These are phyloP conservation scores for Austroboletus eburneus DNA, from an alignment of 768 basidiomycete genomes.

Conservation along the genomic window DNA sequence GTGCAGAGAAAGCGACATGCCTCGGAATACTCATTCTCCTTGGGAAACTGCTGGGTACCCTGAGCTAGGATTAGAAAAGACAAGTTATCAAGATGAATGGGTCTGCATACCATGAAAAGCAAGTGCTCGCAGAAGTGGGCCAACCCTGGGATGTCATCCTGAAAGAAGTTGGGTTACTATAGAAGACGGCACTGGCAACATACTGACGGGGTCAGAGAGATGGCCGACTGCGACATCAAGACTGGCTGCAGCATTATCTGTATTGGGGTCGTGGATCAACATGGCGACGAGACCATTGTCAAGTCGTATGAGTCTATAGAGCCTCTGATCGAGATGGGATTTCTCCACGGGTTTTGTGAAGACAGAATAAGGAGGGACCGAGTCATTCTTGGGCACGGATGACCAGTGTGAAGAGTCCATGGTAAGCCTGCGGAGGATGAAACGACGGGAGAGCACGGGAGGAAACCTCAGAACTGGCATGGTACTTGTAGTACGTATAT, in stretches of 20 bases:
- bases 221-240: conserved; percentile 95
- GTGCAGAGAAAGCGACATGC: conserved; percentile 32
- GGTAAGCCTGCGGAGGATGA: conserved; percentile 12
- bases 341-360: conserved; percentile 62
- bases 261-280: conserved; percentile 75
- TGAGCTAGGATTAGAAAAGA: conserved; percentile 24
- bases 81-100: neutral
- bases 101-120: conserved; percentile 78
- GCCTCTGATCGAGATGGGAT: conserved; percentile 73
- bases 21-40: conserved; percentile 93
- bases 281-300: conserved; percentile 86
- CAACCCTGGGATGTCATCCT: conserved; percentile 88
- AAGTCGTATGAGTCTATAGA: conserved; percentile 79
- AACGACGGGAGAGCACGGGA: neutral
- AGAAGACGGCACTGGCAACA: neutral
- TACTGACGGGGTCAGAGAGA: conserved; percentile 81
- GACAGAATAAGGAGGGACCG: conserved; percentile 44
- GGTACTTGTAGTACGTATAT: neutral
- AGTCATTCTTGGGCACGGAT: conserved; percentile 7
- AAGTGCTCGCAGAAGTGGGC: conserved; percentile 97
- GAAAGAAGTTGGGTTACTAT: neutral
- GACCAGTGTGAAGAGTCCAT: conserved; percentile 25
- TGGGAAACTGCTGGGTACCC: conserved; percentile 81
- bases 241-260: conserved; percentile 94
- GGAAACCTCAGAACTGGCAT: neutral